Conservation (phyloP, 2,329 filamentous ascomycete genomes). For the Beauveria sp. region DNA sequence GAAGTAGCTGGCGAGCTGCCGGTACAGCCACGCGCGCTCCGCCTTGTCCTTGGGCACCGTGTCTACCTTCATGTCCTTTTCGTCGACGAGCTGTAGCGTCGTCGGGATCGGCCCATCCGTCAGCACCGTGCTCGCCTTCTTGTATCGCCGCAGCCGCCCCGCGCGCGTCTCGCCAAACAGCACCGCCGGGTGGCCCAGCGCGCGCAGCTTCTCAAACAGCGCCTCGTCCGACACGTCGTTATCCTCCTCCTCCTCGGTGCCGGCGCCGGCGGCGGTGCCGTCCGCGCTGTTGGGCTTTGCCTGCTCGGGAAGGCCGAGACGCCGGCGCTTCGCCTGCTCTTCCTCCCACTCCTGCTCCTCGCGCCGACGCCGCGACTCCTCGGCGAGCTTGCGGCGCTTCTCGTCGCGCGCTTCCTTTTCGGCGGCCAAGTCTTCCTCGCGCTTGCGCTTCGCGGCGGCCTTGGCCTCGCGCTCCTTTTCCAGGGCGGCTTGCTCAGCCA, state of each 20-base stretch:
- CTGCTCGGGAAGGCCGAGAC: constrained; percentile 73
- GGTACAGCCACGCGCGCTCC: constrained; percentile 64
- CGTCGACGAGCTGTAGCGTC: constrained; percentile 68
- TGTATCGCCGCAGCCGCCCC: constrained; percentile 62
- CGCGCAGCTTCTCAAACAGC: constrained; percentile 59
- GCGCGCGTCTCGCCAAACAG: constrained; percentile 78
- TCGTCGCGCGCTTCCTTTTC: constrained; percentile 66
- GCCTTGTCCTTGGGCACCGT: constrained; percentile 55
- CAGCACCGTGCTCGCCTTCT: constrained; percentile 53
- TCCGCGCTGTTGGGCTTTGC: constrained; percentile 28
- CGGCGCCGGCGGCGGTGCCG: constrained; percentile 35
- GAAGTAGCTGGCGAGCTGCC: constrained; percentile 91
- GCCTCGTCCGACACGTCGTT: constrained; percentile 67
- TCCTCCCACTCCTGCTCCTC: constrained; percentile 68
- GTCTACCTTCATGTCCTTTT: constrained; percentile 81
- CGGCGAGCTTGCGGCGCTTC: constrained; percentile 72
- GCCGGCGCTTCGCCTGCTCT: constrained; percentile 64
- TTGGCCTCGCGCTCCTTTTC: constrained; percentile 65
- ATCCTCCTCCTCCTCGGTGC: constrained; percentile 23
- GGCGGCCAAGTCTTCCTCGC: constrained; percentile 74
- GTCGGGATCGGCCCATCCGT: constrained; percentile 81
- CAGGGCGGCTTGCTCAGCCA: constrained; percentile 68
- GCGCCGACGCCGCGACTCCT: constrained; percentile 62
- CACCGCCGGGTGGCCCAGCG: constrained; percentile 61
- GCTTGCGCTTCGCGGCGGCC: constrained; percentile 72